Evolutionary conservation across 176 grass and related monocot species (phyloP).

Genomic region (Miscanthus lutarioriparius): DNA sequence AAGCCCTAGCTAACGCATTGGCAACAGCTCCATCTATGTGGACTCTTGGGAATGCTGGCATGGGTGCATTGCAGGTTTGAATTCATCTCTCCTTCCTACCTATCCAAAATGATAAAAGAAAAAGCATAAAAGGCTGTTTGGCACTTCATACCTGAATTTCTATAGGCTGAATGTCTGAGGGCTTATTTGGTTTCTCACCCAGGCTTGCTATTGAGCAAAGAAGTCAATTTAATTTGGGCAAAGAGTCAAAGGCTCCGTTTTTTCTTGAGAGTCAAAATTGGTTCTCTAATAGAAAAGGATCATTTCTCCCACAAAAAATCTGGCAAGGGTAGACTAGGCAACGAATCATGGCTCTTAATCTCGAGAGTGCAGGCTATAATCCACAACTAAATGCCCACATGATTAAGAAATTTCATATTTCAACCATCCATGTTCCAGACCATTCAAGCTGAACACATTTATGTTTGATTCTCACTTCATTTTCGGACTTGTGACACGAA

Average conservation of each 20-base stretch:
- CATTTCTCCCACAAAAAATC: not conserved
- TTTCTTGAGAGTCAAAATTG: not conserved
- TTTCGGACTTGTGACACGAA: not conserved
- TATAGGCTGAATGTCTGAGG: not conserved
- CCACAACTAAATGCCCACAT: not conserved
- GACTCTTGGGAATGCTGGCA: slow-evolving; percentile 94
- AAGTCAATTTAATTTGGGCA: not conserved
- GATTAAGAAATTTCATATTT: not conserved
- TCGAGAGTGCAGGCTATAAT: not conserved
- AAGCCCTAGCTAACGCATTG: slow-evolving; percentile 96
- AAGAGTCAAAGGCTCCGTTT: not conserved
- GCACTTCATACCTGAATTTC: not conserved
- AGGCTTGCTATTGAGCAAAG: not conserved
- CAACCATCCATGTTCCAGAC: slow-evolving; percentile 4
- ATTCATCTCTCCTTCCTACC: slow-evolving; percentile 16
- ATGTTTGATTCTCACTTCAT: not conserved
- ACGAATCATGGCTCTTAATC: not conserved
- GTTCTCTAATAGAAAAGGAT: not conserved
- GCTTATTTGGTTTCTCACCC: not conserved
- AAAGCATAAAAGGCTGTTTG: not conserved
- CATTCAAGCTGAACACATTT: slow-evolving; percentile 1
- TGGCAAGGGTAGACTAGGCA: not conserved
- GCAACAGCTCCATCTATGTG: slow-evolving; percentile 97
- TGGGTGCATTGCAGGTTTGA: slow-evolving; percentile 88
- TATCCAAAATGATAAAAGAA: not conserved